Evolutionary conservation across 495 filamentous ascomycete species (phyloP).

Genomic region (Clavariopsis aquatica): DNA sequence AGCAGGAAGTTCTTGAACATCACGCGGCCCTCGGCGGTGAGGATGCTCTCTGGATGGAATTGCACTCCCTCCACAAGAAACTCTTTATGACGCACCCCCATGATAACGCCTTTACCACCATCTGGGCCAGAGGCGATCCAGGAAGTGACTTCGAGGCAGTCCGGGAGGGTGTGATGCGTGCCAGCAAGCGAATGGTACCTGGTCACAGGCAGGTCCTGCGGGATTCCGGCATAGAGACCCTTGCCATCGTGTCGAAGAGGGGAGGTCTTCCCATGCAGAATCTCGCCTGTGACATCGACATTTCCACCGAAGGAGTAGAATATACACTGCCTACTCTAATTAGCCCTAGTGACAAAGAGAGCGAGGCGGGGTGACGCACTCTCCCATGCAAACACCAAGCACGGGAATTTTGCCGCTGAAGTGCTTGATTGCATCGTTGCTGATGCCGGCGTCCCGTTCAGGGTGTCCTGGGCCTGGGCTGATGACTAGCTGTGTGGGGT

Average conservation of each 20-base stretch:
- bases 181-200: constrained; percentile 96
- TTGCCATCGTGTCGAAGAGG: constrained; percentile 82
- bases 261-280: constrained; percentile 95
- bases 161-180: constrained; percentile 83
- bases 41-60: constrained; percentile 96
- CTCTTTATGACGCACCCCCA: constrained; percentile 94
- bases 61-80: constrained; percentile 90
- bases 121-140: constrained; percentile 62
- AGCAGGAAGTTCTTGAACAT: constrained; percentile 93
- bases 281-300: constrained; percentile 92
- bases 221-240: constrained; percentile 78
- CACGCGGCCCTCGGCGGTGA: constrained; percentile 80
- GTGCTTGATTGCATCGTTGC: constrained; percentile 82
- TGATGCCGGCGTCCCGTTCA: constrained; percentile 83
- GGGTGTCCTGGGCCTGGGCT: constrained; percentile 96
- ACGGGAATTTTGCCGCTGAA: constrained; percentile 96
- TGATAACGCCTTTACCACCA: constrained; percentile 79
- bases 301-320: constrained; percentile 87
- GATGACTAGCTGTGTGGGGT: constrained; percentile 90
- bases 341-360: constrained; percentile 3
- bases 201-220: constrained; percentile 80
- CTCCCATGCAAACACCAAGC: constrained; percentile 98
- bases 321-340: constrained; percentile 76
- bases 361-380: constrained; percentile 55
- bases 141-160: constrained; percentile 87